Evolutionary conservation across 441 rosid species (phyloP).

Genomic region (Breynia disticha): DNA sequence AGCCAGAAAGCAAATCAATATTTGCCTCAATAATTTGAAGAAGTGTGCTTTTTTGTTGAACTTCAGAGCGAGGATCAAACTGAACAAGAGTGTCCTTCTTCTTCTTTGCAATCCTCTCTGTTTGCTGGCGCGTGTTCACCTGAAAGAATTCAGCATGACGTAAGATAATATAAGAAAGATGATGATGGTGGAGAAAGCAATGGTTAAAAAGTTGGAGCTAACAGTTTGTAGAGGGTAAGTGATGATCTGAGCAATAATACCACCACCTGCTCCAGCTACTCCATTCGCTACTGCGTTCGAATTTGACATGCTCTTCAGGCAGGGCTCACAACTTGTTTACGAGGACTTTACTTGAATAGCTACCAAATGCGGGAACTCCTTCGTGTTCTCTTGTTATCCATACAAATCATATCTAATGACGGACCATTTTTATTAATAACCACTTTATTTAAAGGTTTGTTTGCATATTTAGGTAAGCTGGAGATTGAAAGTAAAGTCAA

Average conservation of each 20-base stretch:
- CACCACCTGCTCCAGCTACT: slow-evolving; percentile 62
- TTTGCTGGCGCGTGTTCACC: slow-evolving; percentile 70
- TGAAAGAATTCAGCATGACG: slow-evolving; percentile 5
- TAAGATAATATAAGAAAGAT: neutral
- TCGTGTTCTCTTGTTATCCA: too few species aligned
- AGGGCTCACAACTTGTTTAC: too few species aligned
- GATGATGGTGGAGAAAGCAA: neutral
- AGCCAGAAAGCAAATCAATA: slow-evolving; percentile 19
- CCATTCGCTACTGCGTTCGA: slow-evolving; percentile 66
- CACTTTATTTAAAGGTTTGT: too few species aligned
- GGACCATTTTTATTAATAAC: too few species aligned
- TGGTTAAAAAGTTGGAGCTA: neutral
- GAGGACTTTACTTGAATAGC: too few species aligned
- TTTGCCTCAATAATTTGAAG: slow-evolving; percentile 23
- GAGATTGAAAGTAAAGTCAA: too few species aligned
- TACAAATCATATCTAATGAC: too few species aligned
- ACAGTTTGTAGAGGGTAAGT: slow-evolving; percentile 70
- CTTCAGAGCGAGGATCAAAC: slow-evolving; percentile 9
- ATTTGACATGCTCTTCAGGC: slow-evolving; percentile 17
- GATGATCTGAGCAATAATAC: slow-evolving; percentile 61
- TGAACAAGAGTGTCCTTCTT: slow-evolving; percentile 1
- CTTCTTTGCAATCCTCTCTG: slow-evolving; percentile 46
- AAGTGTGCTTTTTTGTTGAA: slow-evolving; percentile 22
- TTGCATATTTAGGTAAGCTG: too few species aligned
- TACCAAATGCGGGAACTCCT: too few species aligned